Evolutionary conservation across 2,329 filamentous ascomycete species (phyloP).

Genomic region (Diplodia corticola): DNA sequence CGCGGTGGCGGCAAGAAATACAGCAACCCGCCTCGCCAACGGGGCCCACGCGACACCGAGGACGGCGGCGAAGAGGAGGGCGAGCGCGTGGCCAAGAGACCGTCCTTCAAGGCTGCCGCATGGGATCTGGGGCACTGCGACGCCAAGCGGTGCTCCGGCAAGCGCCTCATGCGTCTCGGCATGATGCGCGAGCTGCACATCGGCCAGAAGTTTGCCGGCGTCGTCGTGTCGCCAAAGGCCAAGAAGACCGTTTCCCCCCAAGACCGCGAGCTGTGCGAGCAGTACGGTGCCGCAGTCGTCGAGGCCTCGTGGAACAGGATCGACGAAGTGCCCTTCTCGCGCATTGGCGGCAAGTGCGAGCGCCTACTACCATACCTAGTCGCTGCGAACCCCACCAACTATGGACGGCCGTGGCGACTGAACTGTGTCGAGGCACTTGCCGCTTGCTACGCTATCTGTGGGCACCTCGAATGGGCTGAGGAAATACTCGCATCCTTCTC

Average conservation of each 20-base stretch:
- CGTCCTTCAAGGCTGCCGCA: slow-evolving; percentile 83
- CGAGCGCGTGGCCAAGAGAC: slow-evolving; percentile 30
- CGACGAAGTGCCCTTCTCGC: slow-evolving; percentile 83
- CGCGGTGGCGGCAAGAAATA: slow-evolving; percentile 64
- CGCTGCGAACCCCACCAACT: slow-evolving; percentile 95
- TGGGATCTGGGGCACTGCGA: slow-evolving; percentile 99
- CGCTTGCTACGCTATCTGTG: slow-evolving; percentile 90
- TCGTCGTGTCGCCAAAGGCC: slow-evolving; percentile 94
- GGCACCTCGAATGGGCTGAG: slow-evolving; percentile 86
- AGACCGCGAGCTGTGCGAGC: slow-evolving; percentile 77
- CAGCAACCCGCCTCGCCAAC: slow-evolving; percentile 58
- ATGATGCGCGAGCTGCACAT: slow-evolving; percentile 91
- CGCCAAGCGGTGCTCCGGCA: slow-evolving; percentile 93
- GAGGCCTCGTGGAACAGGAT: slow-evolving; percentile 97
- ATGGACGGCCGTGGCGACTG: slow-evolving; percentile 89
- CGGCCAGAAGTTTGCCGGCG: slow-evolving; percentile 86
- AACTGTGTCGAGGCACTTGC: slow-evolving; percentile 96
- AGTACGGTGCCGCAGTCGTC: slow-evolving; percentile 90
- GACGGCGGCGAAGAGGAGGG: slow-evolving; percentile 42
- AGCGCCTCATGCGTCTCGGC: slow-evolving; percentile 87
- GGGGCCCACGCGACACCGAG: slow-evolving; percentile 52
- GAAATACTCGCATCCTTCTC: slow-evolving; percentile 80
- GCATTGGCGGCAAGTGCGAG: slow-evolving; percentile 92
- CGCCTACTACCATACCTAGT: slow-evolving; percentile 90
- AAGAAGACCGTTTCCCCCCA: slow-evolving; percentile 81